Evolutionary conservation across 2,329 filamentous ascomycete genomes (phyloP).

Genomic region (Stagonosporopsis tanaceti): DNA sequence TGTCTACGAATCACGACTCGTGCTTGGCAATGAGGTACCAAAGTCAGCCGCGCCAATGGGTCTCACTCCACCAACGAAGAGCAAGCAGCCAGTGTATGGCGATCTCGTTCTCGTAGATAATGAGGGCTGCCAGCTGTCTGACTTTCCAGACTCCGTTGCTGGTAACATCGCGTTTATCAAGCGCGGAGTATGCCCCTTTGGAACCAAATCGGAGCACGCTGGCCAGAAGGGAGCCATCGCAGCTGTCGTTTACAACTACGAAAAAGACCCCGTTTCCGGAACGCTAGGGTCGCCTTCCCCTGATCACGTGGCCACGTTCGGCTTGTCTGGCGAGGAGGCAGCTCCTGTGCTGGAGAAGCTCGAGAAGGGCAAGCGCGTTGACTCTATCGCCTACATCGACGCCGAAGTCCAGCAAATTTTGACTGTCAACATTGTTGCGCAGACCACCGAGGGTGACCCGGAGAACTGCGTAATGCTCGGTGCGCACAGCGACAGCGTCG

Average conservation of each 20-base stretch:
- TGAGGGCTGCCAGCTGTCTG: slow-evolving; percentile 50
- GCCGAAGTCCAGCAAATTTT: slow-evolving; percentile 58
- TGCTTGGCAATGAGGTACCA: slow-evolving; percentile 44
- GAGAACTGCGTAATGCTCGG: slow-evolving; percentile 53
- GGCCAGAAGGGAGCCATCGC: slow-evolving; percentile 75
- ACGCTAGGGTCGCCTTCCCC: slow-evolving; percentile 71
- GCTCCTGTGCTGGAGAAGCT: slow-evolving; percentile 60
- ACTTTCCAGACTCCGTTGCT: slow-evolving; percentile 67
- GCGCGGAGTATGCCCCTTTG: slow-evolving; percentile 77
- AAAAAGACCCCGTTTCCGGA: slow-evolving; percentile 66
- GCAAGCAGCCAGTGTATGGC: slow-evolving; percentile 49
- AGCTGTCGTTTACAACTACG: slow-evolving; percentile 79
- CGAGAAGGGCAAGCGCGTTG: slow-evolving; percentile 58
- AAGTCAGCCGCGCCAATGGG: slow-evolving; percentile 48
- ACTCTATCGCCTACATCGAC: slow-evolving; percentile 57
- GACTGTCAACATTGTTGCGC: slow-evolving; percentile 55
- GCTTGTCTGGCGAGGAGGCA: slow-evolving; percentile 69
- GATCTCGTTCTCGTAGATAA: slow-evolving; percentile 46
- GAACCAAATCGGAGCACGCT: slow-evolving; percentile 73
- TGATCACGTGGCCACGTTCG: slow-evolving; percentile 72
- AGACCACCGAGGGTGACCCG: slow-evolving; percentile 49
- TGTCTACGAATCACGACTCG: slow-evolving; percentile 48
- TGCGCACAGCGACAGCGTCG: slow-evolving; percentile 52
- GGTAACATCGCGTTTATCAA: slow-evolving; percentile 76
- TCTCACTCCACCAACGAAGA: slow-evolving; percentile 47